A percentile compares a stretch with the other conserved stretches of the same genome.
Evolutionary conservation across 2,329 filamentous ascomycete species (phyloP).

Genomic region (Ophiosphaerella herpotricha): DNA sequence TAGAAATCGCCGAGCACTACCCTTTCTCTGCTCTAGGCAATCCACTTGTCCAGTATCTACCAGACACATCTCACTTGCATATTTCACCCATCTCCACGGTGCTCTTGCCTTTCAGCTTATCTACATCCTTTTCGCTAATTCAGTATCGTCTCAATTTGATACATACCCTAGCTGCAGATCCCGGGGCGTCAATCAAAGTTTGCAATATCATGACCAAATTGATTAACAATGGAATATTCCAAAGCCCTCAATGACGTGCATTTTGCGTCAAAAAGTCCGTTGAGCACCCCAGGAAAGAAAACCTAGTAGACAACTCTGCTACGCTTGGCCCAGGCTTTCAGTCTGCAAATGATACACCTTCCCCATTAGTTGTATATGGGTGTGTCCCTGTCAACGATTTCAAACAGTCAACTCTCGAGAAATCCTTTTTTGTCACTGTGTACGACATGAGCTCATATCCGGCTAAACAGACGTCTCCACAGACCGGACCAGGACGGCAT

Average conservation of each 20-base stretch:
- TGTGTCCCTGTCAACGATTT: not conserved
- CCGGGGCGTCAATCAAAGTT: slow-evolving; percentile 12
- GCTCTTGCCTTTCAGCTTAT: slow-evolving; percentile 7
- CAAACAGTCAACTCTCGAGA: not conserved
- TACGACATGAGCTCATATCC: not conserved
- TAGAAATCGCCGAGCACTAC: slow-evolving; percentile 1
- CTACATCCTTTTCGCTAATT: slow-evolving; percentile 4
- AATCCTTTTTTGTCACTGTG: not conserved
- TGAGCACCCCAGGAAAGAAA: no score
- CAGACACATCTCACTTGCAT: slow-evolving; percentile 4
- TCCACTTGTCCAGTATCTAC: slow-evolving; percentile 5
- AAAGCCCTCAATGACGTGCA: slow-evolving; percentile 9
- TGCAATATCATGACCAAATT: not conserved
- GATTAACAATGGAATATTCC: not conserved
- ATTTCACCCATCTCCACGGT: not conserved
- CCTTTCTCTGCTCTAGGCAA: slow-evolving; percentile 6
- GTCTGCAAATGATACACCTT: no score
- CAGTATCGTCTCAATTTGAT: slow-evolving; percentile 10
- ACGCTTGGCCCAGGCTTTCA: no score
- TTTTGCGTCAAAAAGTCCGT: not conserved
- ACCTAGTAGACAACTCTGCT: no score
- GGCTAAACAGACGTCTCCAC: slow-evolving; percentile 1
- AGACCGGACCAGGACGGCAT: not conserved
- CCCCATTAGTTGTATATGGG: no score
- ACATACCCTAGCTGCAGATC: slow-evolving; percentile 22